A percentile compares a stretch with the other conserved stretches of the same genome.
Evolutionary conservation across 805 yeast genomes (phyloP).

Genomic region (Ascoidea tarda): DNA sequence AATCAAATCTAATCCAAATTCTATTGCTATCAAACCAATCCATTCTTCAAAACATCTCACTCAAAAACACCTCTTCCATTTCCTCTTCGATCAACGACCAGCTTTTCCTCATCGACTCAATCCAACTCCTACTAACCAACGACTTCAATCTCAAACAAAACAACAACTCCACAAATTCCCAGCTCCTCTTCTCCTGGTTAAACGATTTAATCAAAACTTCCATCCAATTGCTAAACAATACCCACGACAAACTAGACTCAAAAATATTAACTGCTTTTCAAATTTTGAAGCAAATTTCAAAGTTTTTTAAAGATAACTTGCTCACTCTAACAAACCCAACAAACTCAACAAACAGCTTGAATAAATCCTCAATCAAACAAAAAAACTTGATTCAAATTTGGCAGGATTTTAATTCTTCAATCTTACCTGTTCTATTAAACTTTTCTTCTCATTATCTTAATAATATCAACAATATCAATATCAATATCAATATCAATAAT

Average conservation of each 20-base stretch:
- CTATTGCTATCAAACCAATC: neutral
- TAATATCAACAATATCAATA: neutral
- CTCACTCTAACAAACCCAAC: conserved; percentile 22
- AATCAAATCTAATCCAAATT: neutral
- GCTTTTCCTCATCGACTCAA: neutral
- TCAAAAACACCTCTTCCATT: too few relatives aligned
- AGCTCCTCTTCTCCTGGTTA: too few relatives aligned
- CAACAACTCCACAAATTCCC: neutral
- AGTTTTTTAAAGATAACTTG: conserved; percentile 8
- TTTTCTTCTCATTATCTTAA: neutral
- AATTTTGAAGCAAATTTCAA: conserved; percentile 5
- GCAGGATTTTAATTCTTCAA: conserved; percentile 4
- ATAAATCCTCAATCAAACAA: conserved; percentile 1
- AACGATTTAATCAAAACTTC: neutral
- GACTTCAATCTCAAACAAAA: too few relatives aligned
- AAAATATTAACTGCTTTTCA: conserved; percentile 4
- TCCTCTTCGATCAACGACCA: too few relatives aligned
- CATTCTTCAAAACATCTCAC: neutral
- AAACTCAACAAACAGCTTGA: conserved; percentile 19
- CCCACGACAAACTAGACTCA: conserved; percentile 13
- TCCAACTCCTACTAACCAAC: neutral
- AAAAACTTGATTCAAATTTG: conserved; percentile 5
- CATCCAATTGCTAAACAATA: conserved; percentile 12
- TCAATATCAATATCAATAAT: conserved; percentile 10
- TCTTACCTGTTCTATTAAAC: conserved; percentile 6